Percentiles rank a stretch among this genome's conserved stretches.
These are phyloP conservation scores for Stenogyne calaminthoides DNA, from an alignment of 305 asterid genomes.

Conservation along the genomic window DNA sequence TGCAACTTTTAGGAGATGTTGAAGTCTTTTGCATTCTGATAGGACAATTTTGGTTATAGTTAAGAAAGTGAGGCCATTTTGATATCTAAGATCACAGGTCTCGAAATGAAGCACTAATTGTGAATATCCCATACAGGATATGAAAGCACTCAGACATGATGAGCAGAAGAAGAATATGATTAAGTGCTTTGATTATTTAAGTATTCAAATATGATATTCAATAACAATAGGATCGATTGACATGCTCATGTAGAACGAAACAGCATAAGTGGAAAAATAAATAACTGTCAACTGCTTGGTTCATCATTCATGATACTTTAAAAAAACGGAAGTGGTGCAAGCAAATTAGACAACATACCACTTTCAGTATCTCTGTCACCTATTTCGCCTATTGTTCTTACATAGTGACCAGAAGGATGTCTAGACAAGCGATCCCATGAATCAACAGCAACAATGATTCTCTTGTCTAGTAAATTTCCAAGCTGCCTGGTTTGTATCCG, in stretches of 20 bases:
- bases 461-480: slow-evolving; percentile 84
- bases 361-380: slow-evolving; percentile 96
- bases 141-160: background rate
- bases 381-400: slow-evolving; percentile 88
- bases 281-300: background rate
- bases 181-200: slow-evolving; percentile 10
- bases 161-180: background rate
- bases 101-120: background rate
- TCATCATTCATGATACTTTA: slow-evolving; percentile 22
- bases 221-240: slow-evolving; percentile 4
- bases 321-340: slow-evolving; percentile 19
- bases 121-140: background rate
- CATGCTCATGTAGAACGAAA: slow-evolving; percentile 18
- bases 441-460: slow-evolving; percentile 94
- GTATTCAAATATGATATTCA: slow-evolving; percentile 14
- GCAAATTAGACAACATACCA: slow-evolving; percentile 50
- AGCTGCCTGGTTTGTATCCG: slow-evolving; percentile 97
- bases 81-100: background rate
- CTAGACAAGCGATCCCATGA: slow-evolving; percentile 94
- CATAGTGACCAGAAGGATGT: slow-evolving; percentile 95
- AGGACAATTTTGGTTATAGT: background rate
- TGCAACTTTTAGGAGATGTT: background rate
- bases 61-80: background rate
- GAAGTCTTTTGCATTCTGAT: background rate
- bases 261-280: slow-evolving; percentile 9